Evolutionary conservation across 2,329 filamentous ascomycete species (phyloP), one percentile per base, ranked within the genome.

Genomic region (Cryphonectria parasitica): DNA sequence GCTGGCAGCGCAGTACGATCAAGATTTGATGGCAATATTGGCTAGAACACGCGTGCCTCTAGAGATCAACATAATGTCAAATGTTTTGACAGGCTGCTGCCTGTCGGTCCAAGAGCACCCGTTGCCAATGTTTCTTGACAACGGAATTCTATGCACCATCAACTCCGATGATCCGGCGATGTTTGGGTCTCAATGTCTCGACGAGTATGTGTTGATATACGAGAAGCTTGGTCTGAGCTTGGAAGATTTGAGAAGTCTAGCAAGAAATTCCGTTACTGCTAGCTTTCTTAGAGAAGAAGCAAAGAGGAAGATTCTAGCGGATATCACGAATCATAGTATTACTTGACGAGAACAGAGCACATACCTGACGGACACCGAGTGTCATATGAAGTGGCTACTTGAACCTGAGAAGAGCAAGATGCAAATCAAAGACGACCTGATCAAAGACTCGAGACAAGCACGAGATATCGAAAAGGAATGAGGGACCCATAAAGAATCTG

Each of bases 51-150:
- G 69, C 34, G 66, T 67, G 45, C 73, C 73, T 28, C 15, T 74
- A 11, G 72, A 73, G 63, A 69, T 74, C 68, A 74, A 73, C 43
- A 25, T 73, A 31, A 74, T 72, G 2, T 73, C 73, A 1, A 74
- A 72, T 31, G 28, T 73, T 36, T n/a, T 72, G 31, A 73, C 72
- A 22, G 70, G 73, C 6, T 60, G 68, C 15, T 73, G 70, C 66
- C 36, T 49, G 1, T 72, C 73, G 0, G 43, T 69, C 34, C 45
- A 72, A 41, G 70, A 64, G n/a, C 72, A 74, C 31, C 73, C 73
- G 1, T 49, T 74, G 17, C 70, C 68, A 0, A 45, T 39, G 25
- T 71, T 66, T 34, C 13, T 73, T 45, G 19, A 66, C 2, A 65
- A 52, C 11, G 70, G 70, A 2, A 13, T 73, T 7, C 19, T 71